Evolutionary conservation across 805 yeast genomes (phyloP).

Genomic region (Myxozyma melibiosi): DNA sequence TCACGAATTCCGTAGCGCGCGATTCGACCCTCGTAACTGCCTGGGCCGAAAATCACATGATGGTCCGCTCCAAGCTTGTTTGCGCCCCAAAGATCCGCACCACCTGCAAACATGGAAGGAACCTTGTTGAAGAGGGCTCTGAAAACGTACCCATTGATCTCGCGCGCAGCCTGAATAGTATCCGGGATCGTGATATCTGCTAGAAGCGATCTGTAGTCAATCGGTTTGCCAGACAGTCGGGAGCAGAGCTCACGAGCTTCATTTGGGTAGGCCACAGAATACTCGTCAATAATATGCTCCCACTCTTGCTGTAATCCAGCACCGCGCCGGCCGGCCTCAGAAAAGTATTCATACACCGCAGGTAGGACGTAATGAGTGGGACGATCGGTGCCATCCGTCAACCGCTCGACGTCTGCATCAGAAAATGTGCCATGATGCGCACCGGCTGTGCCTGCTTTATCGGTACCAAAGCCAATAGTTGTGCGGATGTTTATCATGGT

Average conservation of each 20-base stretch:
- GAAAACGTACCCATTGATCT: conserved; percentile 35
- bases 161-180: conserved; percentile 36
- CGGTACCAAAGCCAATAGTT: conserved; percentile 44
- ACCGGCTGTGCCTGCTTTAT: conserved; percentile 39
- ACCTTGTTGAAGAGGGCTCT: conserved; percentile 39
- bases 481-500: conserved; percentile 45
- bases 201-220: conserved; percentile 40
- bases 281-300: conserved; percentile 36
- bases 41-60: not conserved
- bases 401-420: conserved; percentile 35
- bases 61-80: conserved; percentile 6
- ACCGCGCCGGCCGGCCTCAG: conserved; percentile 37
- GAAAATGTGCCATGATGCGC: conserved; percentile 48
- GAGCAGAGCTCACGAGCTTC: conserved; percentile 38
- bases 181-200: not conserved
- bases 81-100: conserved; percentile 43
- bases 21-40: not conserved
- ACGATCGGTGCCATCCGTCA: conserved; percentile 25
- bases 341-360: conserved; percentile 41
- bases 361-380: conserved; percentile 37
- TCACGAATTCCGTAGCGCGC: conserved; percentile 42
- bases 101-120: conserved; percentile 42
- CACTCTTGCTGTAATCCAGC: conserved; percentile 36
- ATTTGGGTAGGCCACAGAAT: conserved; percentile 39
- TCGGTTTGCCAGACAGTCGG: conserved; percentile 39